Percentiles rank a stretch among this genome's conserved stretches.
These are phyloP conservation scores for Rhizopogon vulgaris DNA, from an alignment of 768 basidiomycete species.

Conservation along the genomic window DNA sequence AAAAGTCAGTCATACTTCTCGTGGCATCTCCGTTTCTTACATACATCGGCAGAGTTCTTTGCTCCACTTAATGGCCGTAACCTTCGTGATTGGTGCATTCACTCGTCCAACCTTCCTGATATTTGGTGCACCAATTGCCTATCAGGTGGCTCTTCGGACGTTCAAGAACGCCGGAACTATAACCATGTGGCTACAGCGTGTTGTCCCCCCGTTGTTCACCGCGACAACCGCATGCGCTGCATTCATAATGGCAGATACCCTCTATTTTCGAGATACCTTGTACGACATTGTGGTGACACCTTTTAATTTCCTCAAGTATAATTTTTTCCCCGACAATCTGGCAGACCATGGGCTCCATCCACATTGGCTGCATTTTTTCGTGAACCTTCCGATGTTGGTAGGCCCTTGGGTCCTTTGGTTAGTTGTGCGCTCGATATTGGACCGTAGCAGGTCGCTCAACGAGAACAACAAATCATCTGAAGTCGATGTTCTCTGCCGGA, in stretches of 20 bases:
- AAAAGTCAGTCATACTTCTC: background rate
- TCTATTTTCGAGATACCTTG: slow-evolving; percentile 25
- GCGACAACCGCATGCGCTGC: slow-evolving; percentile 8
- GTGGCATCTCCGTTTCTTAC: background rate
- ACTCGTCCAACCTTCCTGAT: slow-evolving; percentile 31
- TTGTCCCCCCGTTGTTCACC: slow-evolving; percentile 18
- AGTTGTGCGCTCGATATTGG: slow-evolving; percentile 7
- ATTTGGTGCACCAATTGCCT: slow-evolving; percentile 26
- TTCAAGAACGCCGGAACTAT: slow-evolving; percentile 8
- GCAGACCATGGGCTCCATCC: slow-evolving; percentile 35
- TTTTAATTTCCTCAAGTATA: slow-evolving; percentile 33
- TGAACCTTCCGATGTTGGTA: slow-evolving; percentile 35
- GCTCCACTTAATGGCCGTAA: slow-evolving; percentile 19
- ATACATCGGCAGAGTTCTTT: background rate
- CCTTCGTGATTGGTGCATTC: slow-evolving; percentile 26
- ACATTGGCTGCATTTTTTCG: slow-evolving; percentile 31
- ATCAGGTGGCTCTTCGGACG: slow-evolving; percentile 16
- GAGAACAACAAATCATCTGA: slow-evolving; percentile 7
- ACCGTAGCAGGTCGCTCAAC: background rate
- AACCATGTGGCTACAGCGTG: background rate
- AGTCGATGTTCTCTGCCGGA: slow-evolving; percentile 12
- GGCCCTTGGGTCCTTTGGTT: slow-evolving; percentile 28
- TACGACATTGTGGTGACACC: slow-evolving; percentile 25
- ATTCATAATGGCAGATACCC: slow-evolving; percentile 24
- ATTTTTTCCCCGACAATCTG: slow-evolving; percentile 29